Evolutionary conservation across 1,284 basidiomycete genomes (phyloP).

Genomic region (Cryptococcus hybrid): DNA sequence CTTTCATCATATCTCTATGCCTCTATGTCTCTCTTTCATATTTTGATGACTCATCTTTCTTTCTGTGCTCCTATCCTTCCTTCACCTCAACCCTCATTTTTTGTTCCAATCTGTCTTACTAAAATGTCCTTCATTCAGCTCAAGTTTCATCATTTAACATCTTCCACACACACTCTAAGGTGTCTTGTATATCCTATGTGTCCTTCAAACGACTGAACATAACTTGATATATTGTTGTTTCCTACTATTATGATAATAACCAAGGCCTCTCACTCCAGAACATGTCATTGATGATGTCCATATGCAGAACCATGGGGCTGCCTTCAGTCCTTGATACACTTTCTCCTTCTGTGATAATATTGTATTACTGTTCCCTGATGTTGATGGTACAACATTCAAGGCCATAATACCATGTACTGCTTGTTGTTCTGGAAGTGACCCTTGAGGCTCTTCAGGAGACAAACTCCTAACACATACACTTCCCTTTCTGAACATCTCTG

Average conservation of each 20-base stretch:
- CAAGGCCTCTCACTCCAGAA: constrained; percentile 66
- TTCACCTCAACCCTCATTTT: background rate
- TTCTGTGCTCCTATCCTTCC: background rate
- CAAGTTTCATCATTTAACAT: too few relatives aligned
- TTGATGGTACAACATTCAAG: background rate
- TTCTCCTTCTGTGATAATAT: constrained; percentile 48
- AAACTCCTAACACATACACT: constrained; percentile 67
- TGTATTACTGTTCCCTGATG: background rate
- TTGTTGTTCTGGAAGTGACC: background rate
- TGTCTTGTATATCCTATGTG: too few relatives aligned
- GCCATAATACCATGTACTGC: background rate
- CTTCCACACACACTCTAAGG: too few relatives aligned
- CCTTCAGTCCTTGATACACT: constrained; percentile 47
- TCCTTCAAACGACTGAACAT: too few relatives aligned
- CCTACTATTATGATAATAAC: constrained; percentile 23
- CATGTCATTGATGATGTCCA: constrained; percentile 75
- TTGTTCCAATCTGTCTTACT: background rate
- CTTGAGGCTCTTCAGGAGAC: background rate
- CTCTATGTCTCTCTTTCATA: background rate
- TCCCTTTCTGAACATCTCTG: constrained; percentile 78
- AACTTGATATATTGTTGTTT: too few relatives aligned
- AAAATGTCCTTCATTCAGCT: background rate
- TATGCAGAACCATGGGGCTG: constrained; percentile 63
- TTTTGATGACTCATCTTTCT: background rate
- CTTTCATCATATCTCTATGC: too few relatives aligned